Base-by-base conservation (phyloP, 2,329 filamentous ascomycete species). In the Trichoderma atroviride region DNA sequence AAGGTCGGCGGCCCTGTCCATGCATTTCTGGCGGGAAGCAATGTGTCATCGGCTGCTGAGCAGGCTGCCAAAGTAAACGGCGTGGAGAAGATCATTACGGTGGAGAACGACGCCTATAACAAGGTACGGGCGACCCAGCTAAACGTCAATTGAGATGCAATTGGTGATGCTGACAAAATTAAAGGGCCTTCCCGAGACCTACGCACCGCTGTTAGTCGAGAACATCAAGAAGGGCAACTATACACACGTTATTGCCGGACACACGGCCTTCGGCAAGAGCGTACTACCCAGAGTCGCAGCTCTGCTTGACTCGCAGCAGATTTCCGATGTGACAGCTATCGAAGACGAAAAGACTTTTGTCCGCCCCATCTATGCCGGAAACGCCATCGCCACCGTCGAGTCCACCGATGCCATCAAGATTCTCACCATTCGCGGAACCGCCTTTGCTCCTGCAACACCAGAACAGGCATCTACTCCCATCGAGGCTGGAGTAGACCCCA, bases 231-330 rank as follows among this genome's bases (percentile, higher is more conserved):
- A 96, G 79, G 94, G 93, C 71, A 92, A 91, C 70, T 98, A 94
- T 81, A 97, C 94, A 71, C 96, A 99, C 78, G 88, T 99, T 72
- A 87, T 99, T 76, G 92, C 91, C 50, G 91, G 92, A 68, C 94
- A 98, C 83, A 96, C 94, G 29, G 94, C 96, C 0, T 99, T 99
- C 81, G 96, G 96, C 77, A 99, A 99, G 88, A 96, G 91, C 80
- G 81, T 99, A 57, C 85, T 99, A 82, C 96, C 96, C 50, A 90
- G 96, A 72, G 92, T 97, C 19, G 93, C 96, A 24, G 96, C 96
- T 24, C 84, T 99, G 68, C 86, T 99, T 70, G 96, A 99, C 79
- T 89, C 91, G 43, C 94, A 97, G 82, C 94, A 97, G 79, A 89
- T 99, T 71, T 97, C 94, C 56, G 96, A 99, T 79, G 92, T 98